Conservation (phyloP, 225 moss, liverwort and hornwort species). For the Physcomitrium patens region DNA sequence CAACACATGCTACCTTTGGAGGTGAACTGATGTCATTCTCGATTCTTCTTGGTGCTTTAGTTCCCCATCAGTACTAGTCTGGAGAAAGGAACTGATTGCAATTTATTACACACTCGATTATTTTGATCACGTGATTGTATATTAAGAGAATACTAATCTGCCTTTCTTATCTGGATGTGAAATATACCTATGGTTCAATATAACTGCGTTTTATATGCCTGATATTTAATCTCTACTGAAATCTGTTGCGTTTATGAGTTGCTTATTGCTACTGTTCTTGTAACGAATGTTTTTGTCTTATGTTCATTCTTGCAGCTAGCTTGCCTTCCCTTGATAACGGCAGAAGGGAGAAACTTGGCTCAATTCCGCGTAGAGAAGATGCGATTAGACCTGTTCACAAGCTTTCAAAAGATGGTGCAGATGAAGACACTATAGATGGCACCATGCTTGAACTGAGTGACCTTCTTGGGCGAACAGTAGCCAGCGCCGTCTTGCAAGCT, state of each 20-base stretch:
- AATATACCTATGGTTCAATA: too few relatives aligned
- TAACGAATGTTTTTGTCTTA: not conserved
- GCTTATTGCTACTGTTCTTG: conserved; percentile 11
- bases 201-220: too few relatives aligned
- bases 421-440: conserved; percentile 38
- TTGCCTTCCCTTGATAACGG: conserved; percentile 52
- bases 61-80: too few relatives aligned
- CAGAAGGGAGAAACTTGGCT: conserved; percentile 56
- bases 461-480: conserved; percentile 65
- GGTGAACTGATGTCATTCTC: not conserved
- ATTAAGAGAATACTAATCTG: too few relatives aligned
- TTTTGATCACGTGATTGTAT: too few relatives aligned
- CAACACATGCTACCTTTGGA: not conserved
- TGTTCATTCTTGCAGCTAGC: conserved; percentile 48
- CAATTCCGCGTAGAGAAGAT: conserved; percentile 42
- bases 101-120: too few relatives aligned
- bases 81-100: too few relatives aligned
- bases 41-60: not conserved
- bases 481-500: conserved; percentile 56
- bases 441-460: conserved; percentile 69
- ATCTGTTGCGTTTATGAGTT: not conserved
- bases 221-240: too few relatives aligned
- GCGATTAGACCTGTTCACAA: conserved; percentile 31
- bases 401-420: conserved; percentile 17
- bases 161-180: too few relatives aligned